Evolutionary conservation across 2,329 filamentous ascomycete species (phyloP).

Genomic region (Penicillium sp.): DNA sequence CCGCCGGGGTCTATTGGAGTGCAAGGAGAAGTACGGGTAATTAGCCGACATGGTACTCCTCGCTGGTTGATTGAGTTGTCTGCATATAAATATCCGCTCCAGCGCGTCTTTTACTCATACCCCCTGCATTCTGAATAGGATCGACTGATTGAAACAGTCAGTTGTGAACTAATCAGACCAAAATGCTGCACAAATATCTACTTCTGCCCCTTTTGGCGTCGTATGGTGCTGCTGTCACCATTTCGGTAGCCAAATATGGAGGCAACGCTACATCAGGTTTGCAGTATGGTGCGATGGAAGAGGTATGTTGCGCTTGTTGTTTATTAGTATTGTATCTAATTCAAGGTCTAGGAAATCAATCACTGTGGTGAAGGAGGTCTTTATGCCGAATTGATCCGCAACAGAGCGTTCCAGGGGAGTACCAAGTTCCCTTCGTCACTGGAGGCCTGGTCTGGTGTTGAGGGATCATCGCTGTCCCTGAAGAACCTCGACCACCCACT

Average conservation of each 20-base stretch:
- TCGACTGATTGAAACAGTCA: slow-evolving; percentile 6
- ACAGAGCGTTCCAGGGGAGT: slow-evolving; percentile 37
- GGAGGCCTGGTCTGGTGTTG: slow-evolving; percentile 33
- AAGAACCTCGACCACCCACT: slow-evolving; percentile 42
- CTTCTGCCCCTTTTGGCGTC: slow-evolving; percentile 29
- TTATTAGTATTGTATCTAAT: neutral
- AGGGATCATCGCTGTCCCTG: slow-evolving; percentile 32
- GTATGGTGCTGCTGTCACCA: slow-evolving; percentile 24
- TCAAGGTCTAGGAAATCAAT: slow-evolving; percentile 27
- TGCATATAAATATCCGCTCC: slow-evolving; percentile 3
- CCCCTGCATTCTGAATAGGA: slow-evolving; percentile 6
- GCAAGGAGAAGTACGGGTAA: neutral
- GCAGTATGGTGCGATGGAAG: slow-evolving; percentile 34
- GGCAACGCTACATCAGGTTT: slow-evolving; percentile 28
- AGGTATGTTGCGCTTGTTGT: slow-evolving; percentile 16
- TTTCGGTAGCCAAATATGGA: slow-evolving; percentile 30
- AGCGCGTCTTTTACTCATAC: neutral
- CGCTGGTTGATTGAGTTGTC: neutral
- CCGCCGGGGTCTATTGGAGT: neutral
- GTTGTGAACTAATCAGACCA: neutral
- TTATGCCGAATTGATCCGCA: slow-evolving; percentile 36
- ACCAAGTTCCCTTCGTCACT: slow-evolving; percentile 28
- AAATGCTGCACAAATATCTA: slow-evolving; percentile 22
- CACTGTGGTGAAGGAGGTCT: slow-evolving; percentile 35
- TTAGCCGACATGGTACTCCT: slow-evolving; percentile 1